Percentiles rank a stretch among this genome's conserved stretches.
These are phyloP conservation scores for Lentinula raphanica DNA, from an alignment of 768 basidiomycete species.

Conservation along the genomic window DNA sequence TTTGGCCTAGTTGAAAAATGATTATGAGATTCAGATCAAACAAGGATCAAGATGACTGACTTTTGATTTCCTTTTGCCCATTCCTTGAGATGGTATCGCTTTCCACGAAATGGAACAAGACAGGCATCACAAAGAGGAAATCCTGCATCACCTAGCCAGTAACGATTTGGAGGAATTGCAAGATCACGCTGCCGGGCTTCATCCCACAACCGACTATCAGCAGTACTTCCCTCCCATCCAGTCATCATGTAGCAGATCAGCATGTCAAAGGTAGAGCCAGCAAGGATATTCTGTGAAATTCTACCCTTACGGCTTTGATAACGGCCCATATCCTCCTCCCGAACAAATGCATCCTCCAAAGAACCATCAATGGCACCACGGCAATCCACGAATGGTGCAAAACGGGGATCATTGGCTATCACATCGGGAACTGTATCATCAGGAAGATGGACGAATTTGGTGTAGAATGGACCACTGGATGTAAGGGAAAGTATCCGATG, in stretches of 20 bases:
- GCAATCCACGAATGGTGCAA: constrained; percentile 12
- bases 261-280: constrained; percentile 19
- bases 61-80: constrained; percentile 12
- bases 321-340: constrained; percentile 9
- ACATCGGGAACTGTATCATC: constrained; percentile 1
- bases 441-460: constrained; percentile 15
- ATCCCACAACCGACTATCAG: constrained; percentile 16
- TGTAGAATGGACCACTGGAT: constrained; percentile 22
- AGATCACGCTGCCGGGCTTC: constrained; percentile 13
- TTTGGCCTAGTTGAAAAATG: constrained; percentile 10
- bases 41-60: background rate
- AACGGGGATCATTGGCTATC: constrained; percentile 13
- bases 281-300: constrained; percentile 22
- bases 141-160: constrained; percentile 19
- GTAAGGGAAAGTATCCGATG: constrained; percentile 16
- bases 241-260: constrained; percentile 19
- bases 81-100: constrained; percentile 24
- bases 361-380: constrained; percentile 21
- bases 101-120: constrained; percentile 20
- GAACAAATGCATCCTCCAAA: constrained; percentile 14
- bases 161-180: constrained; percentile 13
- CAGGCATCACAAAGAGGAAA: constrained; percentile 17
- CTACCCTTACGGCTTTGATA: constrained; percentile 19
- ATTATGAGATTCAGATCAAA: background rate
- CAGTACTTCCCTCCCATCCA: constrained; percentile 22